A percentile compares a stretch with the other conserved stretches of the same genome.
These are phyloP conservation scores for Phyllosticta capitalensis DNA, from an alignment of 2,329 filamentous ascomycete species.

Conservation along the genomic window DNA sequence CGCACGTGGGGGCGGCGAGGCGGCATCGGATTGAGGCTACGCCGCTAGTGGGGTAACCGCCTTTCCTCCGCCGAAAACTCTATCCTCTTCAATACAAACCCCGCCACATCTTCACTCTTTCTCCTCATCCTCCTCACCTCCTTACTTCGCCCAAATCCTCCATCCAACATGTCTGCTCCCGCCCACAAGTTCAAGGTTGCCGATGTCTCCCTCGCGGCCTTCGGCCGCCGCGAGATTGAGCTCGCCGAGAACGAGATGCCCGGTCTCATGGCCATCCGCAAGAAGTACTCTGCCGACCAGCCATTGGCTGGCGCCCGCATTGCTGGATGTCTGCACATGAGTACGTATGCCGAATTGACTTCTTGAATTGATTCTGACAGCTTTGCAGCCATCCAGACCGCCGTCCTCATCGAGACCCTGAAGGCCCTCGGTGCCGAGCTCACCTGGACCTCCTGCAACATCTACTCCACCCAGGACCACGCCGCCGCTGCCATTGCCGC, in stretches of 20 bases:
- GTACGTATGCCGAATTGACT: conserved; percentile 34
- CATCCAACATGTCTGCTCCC: conserved; percentile 57
- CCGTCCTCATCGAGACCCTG: conserved; percentile 97
- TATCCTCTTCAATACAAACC: conserved; percentile 7
- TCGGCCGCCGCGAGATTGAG: conserved; percentile 98
- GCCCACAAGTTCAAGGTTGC: conserved; percentile 96
- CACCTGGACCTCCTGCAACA: conserved; percentile 99
- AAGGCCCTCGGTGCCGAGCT: conserved; percentile 91
- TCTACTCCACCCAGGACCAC: conserved; percentile 99
- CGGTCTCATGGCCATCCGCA: conserved; percentile 89
- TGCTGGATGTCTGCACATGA: conserved; percentile 98
- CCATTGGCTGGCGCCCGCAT: conserved; percentile 91
- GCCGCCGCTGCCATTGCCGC: conserved; percentile 96
- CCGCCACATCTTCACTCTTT: conserved; percentile 13
- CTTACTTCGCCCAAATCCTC: conserved; percentile 10
- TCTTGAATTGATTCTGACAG: conserved; percentile 13
- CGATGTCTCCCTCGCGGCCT: conserved; percentile 92
- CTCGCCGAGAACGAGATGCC: conserved; percentile 90
- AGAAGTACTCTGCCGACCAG: conserved; percentile 87
- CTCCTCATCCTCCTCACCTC: conserved; percentile 15
- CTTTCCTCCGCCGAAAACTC: not conserved
- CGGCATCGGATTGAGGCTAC: not conserved
- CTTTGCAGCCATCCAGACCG: conserved; percentile 78
- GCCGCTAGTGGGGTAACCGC: not conserved
- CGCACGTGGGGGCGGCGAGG: not conserved